These are phyloP conservation scores for Circinella umbellata DNA, from an alignment of 371 early-diverging fungal species.

Conservation along the genomic window DNA sequence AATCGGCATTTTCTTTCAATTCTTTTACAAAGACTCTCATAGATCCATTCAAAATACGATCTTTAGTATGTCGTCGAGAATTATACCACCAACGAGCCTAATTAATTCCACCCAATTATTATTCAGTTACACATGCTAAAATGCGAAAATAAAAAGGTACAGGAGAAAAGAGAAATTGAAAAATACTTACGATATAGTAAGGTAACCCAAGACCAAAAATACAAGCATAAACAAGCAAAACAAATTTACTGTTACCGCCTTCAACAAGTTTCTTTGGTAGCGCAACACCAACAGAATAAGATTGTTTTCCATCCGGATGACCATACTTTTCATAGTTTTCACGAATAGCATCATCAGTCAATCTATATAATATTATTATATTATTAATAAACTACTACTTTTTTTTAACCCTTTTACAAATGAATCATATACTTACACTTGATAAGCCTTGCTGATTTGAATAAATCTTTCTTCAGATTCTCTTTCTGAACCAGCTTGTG, in stretches of 20 bases:
- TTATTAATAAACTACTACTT: neutral
- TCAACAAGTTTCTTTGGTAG: constrained; percentile 88
- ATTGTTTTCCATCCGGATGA: constrained; percentile 95
- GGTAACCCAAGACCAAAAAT: constrained; percentile 92
- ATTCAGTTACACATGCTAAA: no score
- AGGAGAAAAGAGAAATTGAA: neutral
- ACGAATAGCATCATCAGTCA: constrained; percentile 91
- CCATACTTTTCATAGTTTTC: constrained; percentile 94
- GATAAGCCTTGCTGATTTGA: constrained; percentile 88
- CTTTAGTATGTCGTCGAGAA: constrained; percentile 86
- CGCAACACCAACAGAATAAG: constrained; percentile 93
- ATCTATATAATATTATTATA: constrained; percentile 34
- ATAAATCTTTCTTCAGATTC: constrained; percentile 70
- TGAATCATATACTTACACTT: constrained; percentile 59
- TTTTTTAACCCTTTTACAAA: neutral
- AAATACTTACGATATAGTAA: constrained; percentile 68
- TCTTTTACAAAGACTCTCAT: constrained; percentile 93
- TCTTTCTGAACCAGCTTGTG: constrained; percentile 62
- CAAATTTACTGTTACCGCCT: constrained; percentile 74
- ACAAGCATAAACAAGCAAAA: constrained; percentile 83
- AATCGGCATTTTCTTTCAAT: constrained; percentile 75
- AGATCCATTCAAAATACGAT: constrained; percentile 84
- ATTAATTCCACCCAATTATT: neutral
- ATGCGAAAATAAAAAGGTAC: neutral
- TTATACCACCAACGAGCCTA: constrained; percentile 94